Base-by-base conservation (phyloP, 2,329 filamentous ascomycete genomes). In the Hypocreales sp. region DNA sequence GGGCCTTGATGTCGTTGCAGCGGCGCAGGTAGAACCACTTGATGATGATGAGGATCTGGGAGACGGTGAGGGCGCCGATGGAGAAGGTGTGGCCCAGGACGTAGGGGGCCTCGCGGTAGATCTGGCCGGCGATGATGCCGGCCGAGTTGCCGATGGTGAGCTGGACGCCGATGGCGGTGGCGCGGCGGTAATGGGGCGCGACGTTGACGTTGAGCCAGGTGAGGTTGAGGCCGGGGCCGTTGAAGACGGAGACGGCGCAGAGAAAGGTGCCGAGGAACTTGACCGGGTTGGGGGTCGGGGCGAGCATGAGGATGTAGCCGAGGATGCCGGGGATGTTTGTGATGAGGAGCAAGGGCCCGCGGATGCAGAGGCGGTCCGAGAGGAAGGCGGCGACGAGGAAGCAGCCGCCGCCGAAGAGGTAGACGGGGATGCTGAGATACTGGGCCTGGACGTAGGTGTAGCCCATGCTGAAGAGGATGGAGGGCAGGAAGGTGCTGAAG, bases 401-500 rank as follows among this genome's bases (percentile, higher is more conserved):
- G 15, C 45, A 40, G 6, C 58, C 31, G 1, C 55, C 61, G 4
- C 60, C 64, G 31, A 58, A 57, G 10, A 66, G 41, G 35, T 66
- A 71, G n/a, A 70, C 62, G 0, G 67, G 67, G 1, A 71, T 61
- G 4, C 64, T 70, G 19, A 71, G 47, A 20, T 63, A 58, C 30
- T 72, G 63, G 8, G 60, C 57, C 36, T 61, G 48, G 13, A 68
- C 46, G n/a, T 52, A 54, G 20, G 51, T 44, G 37, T 65, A 69
- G 3, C 64, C 63, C 43, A 69, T 59, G 18, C 51, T 53, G 22
- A 55, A 50, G 25, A 72, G 50, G 35, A 73, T 71, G 2, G 59
- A 59, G 3, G 68, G 68, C 4, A 70, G 46, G 40, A 72, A 72
- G 8, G 64, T 70, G 35, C 56, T 61, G 42, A 71, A 69, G n/a